A percentile compares a stretch with the other conserved stretches of the same genome.
Evolutionary conservation across 306 rosid genomes (phyloP).

Genomic region (Cicer cuneatum): DNA sequence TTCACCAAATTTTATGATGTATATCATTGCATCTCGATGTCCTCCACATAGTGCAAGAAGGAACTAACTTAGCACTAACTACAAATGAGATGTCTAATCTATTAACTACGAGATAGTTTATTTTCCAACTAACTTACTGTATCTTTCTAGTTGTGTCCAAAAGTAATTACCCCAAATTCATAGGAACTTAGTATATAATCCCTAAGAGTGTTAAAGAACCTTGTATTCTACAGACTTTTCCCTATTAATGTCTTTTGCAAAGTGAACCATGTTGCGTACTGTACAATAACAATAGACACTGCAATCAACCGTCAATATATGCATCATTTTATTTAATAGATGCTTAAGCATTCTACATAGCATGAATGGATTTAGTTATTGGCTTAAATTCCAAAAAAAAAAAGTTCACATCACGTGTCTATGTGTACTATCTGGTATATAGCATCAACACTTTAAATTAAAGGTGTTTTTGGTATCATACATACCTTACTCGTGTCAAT

Average conservation of each 20-base stretch:
- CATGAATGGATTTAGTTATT: background rate
- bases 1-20: background rate
- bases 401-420: background rate
- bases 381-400: background rate
- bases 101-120: background rate
- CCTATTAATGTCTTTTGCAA: background rate
- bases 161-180: background rate
- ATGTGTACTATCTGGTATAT: too few species aligned
- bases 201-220: background rate
- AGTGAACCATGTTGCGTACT: background rate
- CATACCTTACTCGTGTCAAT: too few species aligned
- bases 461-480: too few species aligned
- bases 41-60: background rate
- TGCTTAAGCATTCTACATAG: background rate
- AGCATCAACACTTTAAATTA: too few species aligned
- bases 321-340: constrained; percentile 7
- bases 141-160: constrained; percentile 5
- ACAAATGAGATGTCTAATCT: constrained; percentile 1
- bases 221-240: background rate
- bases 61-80: background rate
- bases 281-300: background rate
- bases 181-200: background rate
- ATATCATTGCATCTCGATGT: background rate
- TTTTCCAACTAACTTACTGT: background rate
- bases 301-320: background rate